A percentile compares a stretch with the other conserved stretches of the same genome.
Conservation (phyloP, 2,329 filamentous ascomycete genomes). For the Aspergillus oerlinghausenensis region DNA sequence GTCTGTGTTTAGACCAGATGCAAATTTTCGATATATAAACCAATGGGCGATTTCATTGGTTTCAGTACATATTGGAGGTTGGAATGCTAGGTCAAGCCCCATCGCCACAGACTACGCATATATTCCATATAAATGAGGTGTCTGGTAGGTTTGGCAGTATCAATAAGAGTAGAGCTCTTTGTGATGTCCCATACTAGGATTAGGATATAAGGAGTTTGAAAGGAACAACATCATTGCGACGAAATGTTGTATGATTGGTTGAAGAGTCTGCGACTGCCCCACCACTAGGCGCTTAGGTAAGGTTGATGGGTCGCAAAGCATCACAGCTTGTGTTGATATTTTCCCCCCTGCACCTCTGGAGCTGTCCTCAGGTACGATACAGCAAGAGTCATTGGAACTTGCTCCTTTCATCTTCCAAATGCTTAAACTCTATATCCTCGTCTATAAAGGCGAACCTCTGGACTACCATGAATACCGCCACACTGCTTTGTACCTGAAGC, state of each 20-base stretch:
- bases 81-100: too few relatives aligned
- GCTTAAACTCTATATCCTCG: conserved; percentile 18
- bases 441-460: conserved; percentile 25
- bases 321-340: not conserved
- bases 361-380: not conserved
- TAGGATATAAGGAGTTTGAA: too few relatives aligned
- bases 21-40: not conserved
- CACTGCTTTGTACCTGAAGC: conserved; percentile 24
- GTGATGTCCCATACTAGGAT: too few relatives aligned
- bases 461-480: conserved; percentile 29
- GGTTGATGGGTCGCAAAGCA: too few relatives aligned
- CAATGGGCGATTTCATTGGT: too few relatives aligned
- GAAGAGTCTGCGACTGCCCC: not conserved
- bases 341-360: not conserved
- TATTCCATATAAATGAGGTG: not conserved
- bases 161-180: too few relatives aligned
- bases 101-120: not conserved
- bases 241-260: not conserved
- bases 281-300: too few relatives aligned
- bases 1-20: not conserved
- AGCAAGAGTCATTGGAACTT: not conserved
- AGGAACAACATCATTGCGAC: too few relatives aligned
- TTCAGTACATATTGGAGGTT: too few relatives aligned
- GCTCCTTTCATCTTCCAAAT: not conserved
- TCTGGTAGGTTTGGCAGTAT: not conserved